Evolutionary conservation across 2,329 filamentous ascomycete species (phyloP).

Genomic region (Lasiodiplodia theobromae): DNA sequence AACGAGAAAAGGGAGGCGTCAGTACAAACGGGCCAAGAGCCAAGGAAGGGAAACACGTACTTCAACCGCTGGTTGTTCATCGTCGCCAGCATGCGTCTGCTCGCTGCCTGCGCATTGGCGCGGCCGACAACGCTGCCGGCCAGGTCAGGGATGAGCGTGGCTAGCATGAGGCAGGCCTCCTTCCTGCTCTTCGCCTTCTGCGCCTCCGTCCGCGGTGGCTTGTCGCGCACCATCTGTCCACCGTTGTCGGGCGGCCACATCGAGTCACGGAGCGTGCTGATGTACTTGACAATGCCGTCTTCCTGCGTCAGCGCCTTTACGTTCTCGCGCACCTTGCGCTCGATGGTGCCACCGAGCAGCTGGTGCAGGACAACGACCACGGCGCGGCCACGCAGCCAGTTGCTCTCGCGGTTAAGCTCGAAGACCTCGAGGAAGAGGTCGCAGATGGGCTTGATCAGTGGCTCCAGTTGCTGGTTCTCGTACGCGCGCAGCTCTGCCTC

Average conservation of each 20-base stretch:
- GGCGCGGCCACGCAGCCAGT: constrained; percentile 93
- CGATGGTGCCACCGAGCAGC: constrained; percentile 92
- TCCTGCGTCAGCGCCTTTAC: constrained; percentile 77
- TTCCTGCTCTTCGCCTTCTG: constrained; percentile 83
- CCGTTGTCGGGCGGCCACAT: constrained; percentile 79
- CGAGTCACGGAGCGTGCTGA: constrained; percentile 73
- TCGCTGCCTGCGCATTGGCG: constrained; percentile 88
- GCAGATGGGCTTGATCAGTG: constrained; percentile 98
- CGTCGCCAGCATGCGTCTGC: constrained; percentile 85
- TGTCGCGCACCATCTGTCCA: constrained; percentile 14
- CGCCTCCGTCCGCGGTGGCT: constrained; percentile 64
- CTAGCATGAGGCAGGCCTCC: constrained; percentile 88
- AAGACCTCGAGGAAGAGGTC: constrained; percentile 97
- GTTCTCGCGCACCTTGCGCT: constrained; percentile 90
- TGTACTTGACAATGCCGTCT: constrained; percentile 77
- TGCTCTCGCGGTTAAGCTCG: constrained; percentile 92
- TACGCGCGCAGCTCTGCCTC: constrained; percentile 95
- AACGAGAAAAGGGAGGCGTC: neutral
- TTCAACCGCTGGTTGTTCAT: constrained; percentile 92
- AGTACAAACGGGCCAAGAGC: neutral
- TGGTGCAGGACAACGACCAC: constrained; percentile 97
- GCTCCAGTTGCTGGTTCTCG: constrained; percentile 86
- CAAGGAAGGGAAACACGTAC: constrained; percentile 61
- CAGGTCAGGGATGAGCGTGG: constrained; percentile 87
- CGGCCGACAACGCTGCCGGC: constrained; percentile 92